A percentile compares a stretch with the other conserved stretches of the same genome.
phyloP scores from a whole-genome alignment of 805 yeast species.

The Yarrowia divulgata region DNA sequence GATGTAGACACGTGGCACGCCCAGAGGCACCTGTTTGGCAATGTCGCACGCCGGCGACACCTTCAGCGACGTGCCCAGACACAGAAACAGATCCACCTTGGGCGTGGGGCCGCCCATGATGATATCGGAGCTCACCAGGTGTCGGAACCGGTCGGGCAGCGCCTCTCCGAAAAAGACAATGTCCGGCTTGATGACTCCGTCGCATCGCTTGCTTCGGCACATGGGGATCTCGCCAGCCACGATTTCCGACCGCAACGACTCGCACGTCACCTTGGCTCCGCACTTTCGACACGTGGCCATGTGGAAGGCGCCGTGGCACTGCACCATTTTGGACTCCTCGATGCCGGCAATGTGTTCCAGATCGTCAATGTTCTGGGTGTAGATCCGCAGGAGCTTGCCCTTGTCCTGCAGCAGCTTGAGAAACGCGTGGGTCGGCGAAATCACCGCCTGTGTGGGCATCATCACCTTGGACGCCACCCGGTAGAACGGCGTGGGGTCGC shows the following conservation, averaged over 20 bases:
- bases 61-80: constrained; percentile 89
- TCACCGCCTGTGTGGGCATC: constrained; percentile 65
- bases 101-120: constrained; percentile 62
- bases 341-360: constrained; percentile 84
- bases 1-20: constrained; percentile 83
- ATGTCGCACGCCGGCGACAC: constrained; percentile 93
- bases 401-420: constrained; percentile 75
- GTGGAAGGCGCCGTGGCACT: constrained; percentile 94
- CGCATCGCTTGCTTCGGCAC: constrained; percentile 67
- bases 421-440: constrained; percentile 82
- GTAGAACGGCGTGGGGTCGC: constrained; percentile 81
- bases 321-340: constrained; percentile 68
- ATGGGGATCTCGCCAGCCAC: constrained; percentile 66
- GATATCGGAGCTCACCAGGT: constrained; percentile 51
- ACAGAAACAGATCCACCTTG: constrained; percentile 77
- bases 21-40: constrained; percentile 72
- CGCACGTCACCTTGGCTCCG: constrained; percentile 69
- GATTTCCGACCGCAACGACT: constrained; percentile 65
- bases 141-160: constrained; percentile 73
- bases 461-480: constrained; percentile 85
- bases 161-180: constrained; percentile 91
- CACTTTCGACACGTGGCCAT: constrained; percentile 86
- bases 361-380: constrained; percentile 91
- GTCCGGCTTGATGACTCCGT: constrained; percentile 91
- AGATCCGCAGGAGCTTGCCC: constrained; percentile 78